Percentiles rank a stretch among this genome's conserved stretches.
Evolutionary conservation across 805 yeast species (phyloP).

Genomic region (Kodamaea fukazawae): DNA sequence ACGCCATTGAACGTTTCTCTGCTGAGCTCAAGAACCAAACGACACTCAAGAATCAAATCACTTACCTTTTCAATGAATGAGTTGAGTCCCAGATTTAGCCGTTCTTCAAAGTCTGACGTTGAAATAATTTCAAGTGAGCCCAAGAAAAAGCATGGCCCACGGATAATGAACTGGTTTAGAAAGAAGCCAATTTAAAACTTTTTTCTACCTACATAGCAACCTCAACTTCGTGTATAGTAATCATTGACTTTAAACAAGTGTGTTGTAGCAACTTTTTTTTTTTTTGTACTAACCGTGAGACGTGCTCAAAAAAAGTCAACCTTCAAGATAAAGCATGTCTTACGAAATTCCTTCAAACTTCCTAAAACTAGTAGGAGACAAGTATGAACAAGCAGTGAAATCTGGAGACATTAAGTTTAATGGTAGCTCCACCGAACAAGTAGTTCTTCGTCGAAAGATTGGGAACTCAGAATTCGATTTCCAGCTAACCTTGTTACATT

Average conservation of each 20-base stretch:
- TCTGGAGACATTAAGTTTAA: constrained; percentile 49
- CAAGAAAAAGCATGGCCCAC: constrained; percentile 17
- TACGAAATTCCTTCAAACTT: constrained; percentile 39
- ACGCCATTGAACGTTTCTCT: neutral
- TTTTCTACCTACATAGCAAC: neutral
- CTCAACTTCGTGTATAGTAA: constrained; percentile 1
- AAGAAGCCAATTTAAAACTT: constrained; percentile 11
- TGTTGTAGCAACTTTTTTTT: neutral
- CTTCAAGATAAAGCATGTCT: constrained; percentile 19
- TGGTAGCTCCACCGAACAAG: constrained; percentile 42
- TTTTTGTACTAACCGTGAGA: neutral
- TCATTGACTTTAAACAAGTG: constrained; percentile 1
- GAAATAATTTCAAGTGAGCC: constrained; percentile 11
- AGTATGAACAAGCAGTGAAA: constrained; percentile 48
- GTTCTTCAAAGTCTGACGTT: constrained; percentile 4
- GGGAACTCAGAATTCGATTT: constrained; percentile 17
- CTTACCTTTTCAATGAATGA: constrained; percentile 19
- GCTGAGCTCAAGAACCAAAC: neutral
- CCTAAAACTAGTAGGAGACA: constrained; percentile 28
- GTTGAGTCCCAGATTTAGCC: constrained; percentile 17
- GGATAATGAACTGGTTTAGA: constrained; percentile 25
- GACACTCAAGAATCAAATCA: constrained; percentile 23
- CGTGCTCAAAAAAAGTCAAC: neutral
- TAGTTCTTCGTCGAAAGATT: constrained; percentile 23
- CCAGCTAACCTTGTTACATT: constrained; percentile 31